These are phyloP conservation scores for Skeletonema marinoi DNA, from an alignment of 108 stramenopile genomes.

Conservation along the genomic window DNA sequence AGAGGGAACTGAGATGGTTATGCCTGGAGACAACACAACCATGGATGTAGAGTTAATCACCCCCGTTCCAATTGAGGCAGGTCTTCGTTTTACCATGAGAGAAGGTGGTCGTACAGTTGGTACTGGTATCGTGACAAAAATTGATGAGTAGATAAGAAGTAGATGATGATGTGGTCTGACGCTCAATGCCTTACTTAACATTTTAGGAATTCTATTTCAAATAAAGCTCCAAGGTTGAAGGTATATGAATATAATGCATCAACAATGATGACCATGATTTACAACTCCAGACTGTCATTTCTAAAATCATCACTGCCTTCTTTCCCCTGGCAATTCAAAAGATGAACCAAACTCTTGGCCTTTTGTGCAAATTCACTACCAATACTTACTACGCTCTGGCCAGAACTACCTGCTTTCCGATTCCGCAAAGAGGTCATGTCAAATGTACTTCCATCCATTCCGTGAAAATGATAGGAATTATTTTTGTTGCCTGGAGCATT, in stretches of 20 bases:
- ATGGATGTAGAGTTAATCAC: conserved; percentile 93
- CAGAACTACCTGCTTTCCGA: neutral
- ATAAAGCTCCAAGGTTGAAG: neutral
- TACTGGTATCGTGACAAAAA: conserved; percentile 96
- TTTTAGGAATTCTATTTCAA: neutral
- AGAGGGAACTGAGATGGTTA: conserved; percentile 97
- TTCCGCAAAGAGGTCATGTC: neutral
- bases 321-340: conserved; percentile 35
- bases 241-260: neutral
- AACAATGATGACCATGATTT: neutral
- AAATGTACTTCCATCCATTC: conserved; percentile 9
- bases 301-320: neutral
- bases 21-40: conserved; percentile 98
- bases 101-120: conserved; percentile 99
- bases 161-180: neutral
- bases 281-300: neutral
- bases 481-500: neutral
- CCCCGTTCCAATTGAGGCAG: conserved; percentile 91
- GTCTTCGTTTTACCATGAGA: conserved; percentile 97
- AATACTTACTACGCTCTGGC: conserved; percentile 14
- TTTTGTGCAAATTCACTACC: conserved; percentile 46
- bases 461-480: conserved; percentile 7
- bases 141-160: conserved; percentile 45
- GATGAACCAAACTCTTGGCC: conserved; percentile 42
- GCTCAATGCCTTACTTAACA: neutral